Percentiles rank a stretch among this genome's conserved stretches.
These are phyloP conservation scores for Cochlearia excelsa DNA, from an alignment of 345 rosid species.

Conservation along the genomic window DNA sequence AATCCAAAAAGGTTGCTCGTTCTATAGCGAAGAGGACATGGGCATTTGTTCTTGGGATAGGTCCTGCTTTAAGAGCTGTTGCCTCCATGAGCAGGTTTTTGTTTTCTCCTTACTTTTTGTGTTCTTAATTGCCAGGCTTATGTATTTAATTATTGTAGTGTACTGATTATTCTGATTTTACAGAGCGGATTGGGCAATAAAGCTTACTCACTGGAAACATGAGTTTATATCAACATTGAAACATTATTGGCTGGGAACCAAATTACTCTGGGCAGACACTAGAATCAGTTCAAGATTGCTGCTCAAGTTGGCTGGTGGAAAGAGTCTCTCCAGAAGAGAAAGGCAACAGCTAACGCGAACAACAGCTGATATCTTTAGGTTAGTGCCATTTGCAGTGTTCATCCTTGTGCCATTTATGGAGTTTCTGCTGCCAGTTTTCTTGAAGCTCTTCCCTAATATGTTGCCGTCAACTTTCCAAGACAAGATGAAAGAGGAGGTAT, in stretches of 20 bases:
- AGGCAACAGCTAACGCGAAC: slow-evolving; percentile 89
- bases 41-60: slow-evolving; percentile 48
- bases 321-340: slow-evolving; percentile 80
- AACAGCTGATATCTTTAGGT: slow-evolving; percentile 86
- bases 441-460: slow-evolving; percentile 75
- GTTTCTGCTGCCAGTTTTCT: slow-evolving; percentile 64
- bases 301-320: slow-evolving; percentile 62
- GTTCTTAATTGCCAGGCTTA: not conserved
- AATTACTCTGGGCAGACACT: slow-evolving; percentile 63
- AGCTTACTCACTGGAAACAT: slow-evolving; percentile 59
- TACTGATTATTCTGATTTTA: slow-evolving; percentile 23
- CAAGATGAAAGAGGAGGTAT: slow-evolving; percentile 77
- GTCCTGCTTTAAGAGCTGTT: slow-evolving; percentile 67
- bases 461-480: slow-evolving; percentile 79
- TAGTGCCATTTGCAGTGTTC: slow-evolving; percentile 81
- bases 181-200: slow-evolving; percentile 71
- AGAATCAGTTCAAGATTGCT: slow-evolving; percentile 68
- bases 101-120: slow-evolving; percentile 20
- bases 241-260: slow-evolving; percentile 72
- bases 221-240: slow-evolving; percentile 60
- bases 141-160: not conserved
- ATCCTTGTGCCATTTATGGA: slow-evolving; percentile 77
- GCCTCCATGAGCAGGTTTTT: slow-evolving; percentile 82
- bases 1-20: slow-evolving; percentile 43
- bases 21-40: slow-evolving; percentile 46